Evolutionary conservation across 345 rosid species (phyloP).

Genomic region (Aquilaria sinensis): DNA sequence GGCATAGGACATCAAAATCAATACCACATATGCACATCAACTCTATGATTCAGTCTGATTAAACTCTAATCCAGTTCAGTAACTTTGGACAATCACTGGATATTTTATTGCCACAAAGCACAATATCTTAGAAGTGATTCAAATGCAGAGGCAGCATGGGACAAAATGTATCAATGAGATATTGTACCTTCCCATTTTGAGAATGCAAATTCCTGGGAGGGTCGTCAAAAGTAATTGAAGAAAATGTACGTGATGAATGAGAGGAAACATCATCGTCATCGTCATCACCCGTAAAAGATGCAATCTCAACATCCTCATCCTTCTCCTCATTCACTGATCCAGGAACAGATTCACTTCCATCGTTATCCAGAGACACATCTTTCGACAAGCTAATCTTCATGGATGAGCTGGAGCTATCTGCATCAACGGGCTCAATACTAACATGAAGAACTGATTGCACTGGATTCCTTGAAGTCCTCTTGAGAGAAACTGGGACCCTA

Average conservation of each 20-base stretch:
- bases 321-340: constrained; percentile 48
- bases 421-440: constrained; percentile 53
- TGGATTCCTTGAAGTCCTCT: constrained; percentile 49
- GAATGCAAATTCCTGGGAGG: constrained; percentile 25
- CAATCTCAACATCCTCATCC: constrained; percentile 50
- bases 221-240: constrained; percentile 39
- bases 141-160: not conserved
- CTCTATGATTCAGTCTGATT: no score
- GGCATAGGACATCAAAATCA: no score
- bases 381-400: constrained; percentile 23
- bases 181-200: constrained; percentile 42
- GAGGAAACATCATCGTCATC: constrained; percentile 59
- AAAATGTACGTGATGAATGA: constrained; percentile 39
- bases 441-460: constrained; percentile 51
- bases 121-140: constrained; percentile 3
- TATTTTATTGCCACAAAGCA: not conserved
- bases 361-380: constrained; percentile 41
- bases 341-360: constrained; percentile 54
- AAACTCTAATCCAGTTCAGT: no score
- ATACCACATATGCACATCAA: no score
- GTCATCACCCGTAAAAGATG: constrained; percentile 75
- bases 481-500: constrained; percentile 47
- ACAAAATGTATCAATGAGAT: constrained; percentile 1
- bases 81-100: no score
- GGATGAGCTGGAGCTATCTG: constrained; percentile 30